A percentile compares a stretch with the other conserved stretches of the same genome.
Evolutionary conservation across 2,329 filamentous ascomycete species (phyloP).

Genomic region (Achaetomium macrosporum): DNA sequence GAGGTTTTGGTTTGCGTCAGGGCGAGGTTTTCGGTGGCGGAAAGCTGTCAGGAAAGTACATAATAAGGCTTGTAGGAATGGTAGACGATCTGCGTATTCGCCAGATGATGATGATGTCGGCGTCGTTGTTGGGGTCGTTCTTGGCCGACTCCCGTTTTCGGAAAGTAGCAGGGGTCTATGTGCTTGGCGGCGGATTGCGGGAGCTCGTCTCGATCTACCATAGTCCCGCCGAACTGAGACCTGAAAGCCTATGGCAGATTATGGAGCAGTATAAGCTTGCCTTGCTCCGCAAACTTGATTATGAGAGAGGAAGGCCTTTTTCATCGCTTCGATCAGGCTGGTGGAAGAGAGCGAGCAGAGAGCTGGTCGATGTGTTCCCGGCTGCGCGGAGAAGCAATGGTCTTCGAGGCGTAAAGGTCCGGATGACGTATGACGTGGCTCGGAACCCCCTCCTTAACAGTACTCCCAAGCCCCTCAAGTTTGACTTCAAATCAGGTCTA

Average conservation of each 20-base stretch:
- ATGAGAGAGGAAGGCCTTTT: no score
- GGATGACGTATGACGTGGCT: conserved; percentile 13
- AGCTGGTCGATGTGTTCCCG: not conserved
- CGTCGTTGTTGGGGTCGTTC: conserved; percentile 9
- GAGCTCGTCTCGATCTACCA: no score
- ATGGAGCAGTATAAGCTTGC: no score
- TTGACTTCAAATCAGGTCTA: not conserved
- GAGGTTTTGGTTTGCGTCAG: not conserved
- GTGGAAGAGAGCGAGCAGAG: no score
- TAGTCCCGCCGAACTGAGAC: no score
- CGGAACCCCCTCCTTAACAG: not conserved
- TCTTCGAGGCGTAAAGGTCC: not conserved
- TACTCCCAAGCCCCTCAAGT: not conserved
- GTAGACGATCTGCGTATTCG: not conserved
- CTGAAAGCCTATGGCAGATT: no score
- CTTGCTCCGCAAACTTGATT: no score
- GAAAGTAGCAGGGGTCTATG: conserved; percentile 6
- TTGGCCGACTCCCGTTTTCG: conserved; percentile 14
- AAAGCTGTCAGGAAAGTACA: not conserved
- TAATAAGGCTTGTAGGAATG: not conserved
- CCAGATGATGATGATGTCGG: conserved; percentile 13
- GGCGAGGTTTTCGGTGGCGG: not conserved
- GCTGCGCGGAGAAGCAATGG: not conserved
- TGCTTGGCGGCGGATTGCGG: not conserved
- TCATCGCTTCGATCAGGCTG: no score